Evolutionary conservation across 495 filamentous ascomycete genomes (phyloP).

Genomic region (Haplographium delicatum): DNA sequence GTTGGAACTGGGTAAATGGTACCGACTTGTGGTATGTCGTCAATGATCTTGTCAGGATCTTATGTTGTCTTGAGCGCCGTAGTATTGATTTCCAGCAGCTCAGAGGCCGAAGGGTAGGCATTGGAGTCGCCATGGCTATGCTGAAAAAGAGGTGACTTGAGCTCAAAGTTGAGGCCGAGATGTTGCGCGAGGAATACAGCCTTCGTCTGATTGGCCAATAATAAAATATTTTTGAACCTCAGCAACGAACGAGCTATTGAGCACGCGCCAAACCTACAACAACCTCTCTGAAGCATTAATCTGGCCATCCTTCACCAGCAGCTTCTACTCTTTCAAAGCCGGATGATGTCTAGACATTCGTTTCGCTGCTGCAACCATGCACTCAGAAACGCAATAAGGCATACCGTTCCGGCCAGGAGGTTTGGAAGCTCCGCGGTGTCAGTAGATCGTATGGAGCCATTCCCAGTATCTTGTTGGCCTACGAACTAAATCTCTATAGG

Average conservation of each 20-base stretch:
- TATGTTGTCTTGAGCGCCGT: slow-evolving; percentile 38
- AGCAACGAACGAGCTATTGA: background rate
- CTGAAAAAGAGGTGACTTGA: slow-evolving; percentile 9
- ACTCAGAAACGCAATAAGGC: background rate
- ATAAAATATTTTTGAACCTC: background rate
- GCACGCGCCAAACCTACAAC: background rate
- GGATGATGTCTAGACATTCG: background rate
- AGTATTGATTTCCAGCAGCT: slow-evolving; percentile 60
- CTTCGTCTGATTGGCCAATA: slow-evolving; percentile 18
- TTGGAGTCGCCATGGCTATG: slow-evolving; percentile 48
- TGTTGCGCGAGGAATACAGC: slow-evolving; percentile 17
- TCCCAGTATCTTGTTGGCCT: too few relatives aligned
- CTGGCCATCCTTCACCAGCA: too few relatives aligned
- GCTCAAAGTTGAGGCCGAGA: slow-evolving; percentile 11
- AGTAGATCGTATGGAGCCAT: too few relatives aligned
- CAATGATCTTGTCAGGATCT: slow-evolving; percentile 17
- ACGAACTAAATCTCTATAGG: slow-evolving; percentile 21
- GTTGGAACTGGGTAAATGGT: slow-evolving; percentile 18
- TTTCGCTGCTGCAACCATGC: slow-evolving; percentile 10
- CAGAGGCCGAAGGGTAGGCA: slow-evolving; percentile 57
- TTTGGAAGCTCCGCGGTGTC: slow-evolving; percentile 21
- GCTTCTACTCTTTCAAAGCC: too few relatives aligned
- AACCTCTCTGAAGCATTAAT: too few relatives aligned
- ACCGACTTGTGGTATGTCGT: slow-evolving; percentile 24
- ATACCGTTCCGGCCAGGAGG: background rate